These are phyloP conservation scores for Daldinia decipiens DNA, from an alignment of 495 filamentous ascomycete genomes.

Conservation along the genomic window DNA sequence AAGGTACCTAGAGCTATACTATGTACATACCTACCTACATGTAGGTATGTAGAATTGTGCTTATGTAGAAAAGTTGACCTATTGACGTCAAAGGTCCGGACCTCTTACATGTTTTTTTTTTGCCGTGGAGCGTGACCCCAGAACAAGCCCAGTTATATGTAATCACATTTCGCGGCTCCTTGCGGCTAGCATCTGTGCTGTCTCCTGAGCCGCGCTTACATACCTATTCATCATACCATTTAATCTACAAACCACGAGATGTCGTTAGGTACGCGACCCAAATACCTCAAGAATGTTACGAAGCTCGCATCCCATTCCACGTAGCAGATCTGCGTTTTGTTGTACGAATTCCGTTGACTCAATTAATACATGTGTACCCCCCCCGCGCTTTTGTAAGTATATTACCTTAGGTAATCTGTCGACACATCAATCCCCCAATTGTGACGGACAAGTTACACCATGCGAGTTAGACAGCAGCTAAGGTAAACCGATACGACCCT, in stretches of 20 bases:
- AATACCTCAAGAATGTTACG: neutral
- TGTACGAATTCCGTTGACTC: neutral
- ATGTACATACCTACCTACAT: no score
- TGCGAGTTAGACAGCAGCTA: neutral
- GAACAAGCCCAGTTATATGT: neutral
- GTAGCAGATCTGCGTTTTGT: neutral
- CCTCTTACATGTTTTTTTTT: neutral
- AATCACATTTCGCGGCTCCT: slow-evolving; percentile 13
- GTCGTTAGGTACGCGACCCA: neutral
- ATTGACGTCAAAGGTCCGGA: slow-evolving; percentile 29
- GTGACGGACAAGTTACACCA: neutral
- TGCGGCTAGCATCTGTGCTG: neutral
- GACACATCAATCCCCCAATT: neutral
- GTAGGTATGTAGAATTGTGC: slow-evolving; percentile 3
- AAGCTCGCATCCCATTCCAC: neutral
- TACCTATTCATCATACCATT: slow-evolving; percentile 25
- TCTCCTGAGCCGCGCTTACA: slow-evolving; percentile 36
- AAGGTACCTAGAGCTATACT: slow-evolving; percentile 9
- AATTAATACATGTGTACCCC: no score
- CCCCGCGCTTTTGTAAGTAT: no score
- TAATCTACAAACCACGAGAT: slow-evolving; percentile 20
- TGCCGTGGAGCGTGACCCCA: neutral
- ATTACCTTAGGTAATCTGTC: neutral
- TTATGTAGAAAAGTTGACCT: slow-evolving; percentile 10
- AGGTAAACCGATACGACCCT: slow-evolving; percentile 12